phyloP scores from a whole-genome alignment of 805 yeast species.

The Priceomyces castillae region DNA sequence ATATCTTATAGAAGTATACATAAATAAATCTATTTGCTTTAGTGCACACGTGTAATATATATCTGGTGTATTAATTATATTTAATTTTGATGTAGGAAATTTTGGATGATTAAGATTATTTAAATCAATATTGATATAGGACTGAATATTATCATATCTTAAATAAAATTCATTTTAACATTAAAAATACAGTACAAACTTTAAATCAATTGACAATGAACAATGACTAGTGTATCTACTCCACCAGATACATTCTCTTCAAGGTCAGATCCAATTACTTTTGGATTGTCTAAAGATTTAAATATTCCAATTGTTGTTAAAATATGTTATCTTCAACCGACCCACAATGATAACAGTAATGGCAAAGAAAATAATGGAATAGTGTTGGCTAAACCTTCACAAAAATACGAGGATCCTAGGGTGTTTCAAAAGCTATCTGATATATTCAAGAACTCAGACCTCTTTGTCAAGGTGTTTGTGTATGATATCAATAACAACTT shows the following conservation, averaged over 20 bases:
- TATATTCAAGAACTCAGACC: constrained; percentile 33
- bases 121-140: not conserved
- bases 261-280: constrained; percentile 25
- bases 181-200: no score
- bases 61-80: no score
- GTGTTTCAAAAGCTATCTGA: constrained; percentile 33
- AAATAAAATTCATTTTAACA: not conserved
- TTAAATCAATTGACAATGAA: not conserved
- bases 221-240: constrained; percentile 5
- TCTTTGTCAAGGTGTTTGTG: constrained; percentile 29
- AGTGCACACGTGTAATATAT: not conserved
- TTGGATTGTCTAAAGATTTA: constrained; percentile 41
- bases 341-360: constrained; percentile 5
- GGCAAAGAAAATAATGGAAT: not conserved
- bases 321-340: constrained; percentile 29
- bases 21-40: not conserved
- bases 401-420: constrained; percentile 33
- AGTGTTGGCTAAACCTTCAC: constrained; percentile 24
- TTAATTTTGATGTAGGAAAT: no score
- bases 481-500: constrained; percentile 29
- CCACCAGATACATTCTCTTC: constrained; percentile 7
- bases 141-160: not conserved
- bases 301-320: constrained; percentile 31
- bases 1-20: not conserved
- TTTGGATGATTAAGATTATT: no score